Percentiles rank a stretch among this genome's conserved stretches.
These are phyloP conservation scores for Rhododendron griersonianum DNA, from an alignment of 148 eudicot species.

Conservation along the genomic window DNA sequence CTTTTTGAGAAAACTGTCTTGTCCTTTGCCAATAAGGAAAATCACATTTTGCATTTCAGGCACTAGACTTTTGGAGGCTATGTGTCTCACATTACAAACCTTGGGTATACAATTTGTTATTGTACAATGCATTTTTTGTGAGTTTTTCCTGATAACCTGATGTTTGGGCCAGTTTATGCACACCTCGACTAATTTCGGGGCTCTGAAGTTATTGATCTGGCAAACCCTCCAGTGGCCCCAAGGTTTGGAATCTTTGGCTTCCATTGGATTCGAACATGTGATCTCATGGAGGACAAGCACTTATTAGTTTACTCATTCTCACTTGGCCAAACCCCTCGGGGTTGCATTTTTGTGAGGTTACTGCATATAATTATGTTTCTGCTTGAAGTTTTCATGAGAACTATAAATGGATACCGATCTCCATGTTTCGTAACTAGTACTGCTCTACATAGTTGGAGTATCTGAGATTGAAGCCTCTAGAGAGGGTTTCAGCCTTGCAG, in stretches of 20 bases:
- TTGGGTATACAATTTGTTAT: background rate
- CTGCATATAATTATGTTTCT: background rate
- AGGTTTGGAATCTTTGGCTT: too few relatives aligned
- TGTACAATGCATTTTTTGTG: background rate
- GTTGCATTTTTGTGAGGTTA: background rate
- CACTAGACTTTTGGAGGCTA: background rate
- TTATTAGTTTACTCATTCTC: too few relatives aligned
- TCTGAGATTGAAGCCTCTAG: constrained; percentile 74
- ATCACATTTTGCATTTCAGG: background rate
- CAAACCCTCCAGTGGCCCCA: too few relatives aligned
- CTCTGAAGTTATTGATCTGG: too few relatives aligned
- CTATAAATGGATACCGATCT: constrained; percentile 15
- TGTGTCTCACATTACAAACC: background rate
- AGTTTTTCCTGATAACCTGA: too few relatives aligned
- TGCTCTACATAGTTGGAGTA: constrained; percentile 60
- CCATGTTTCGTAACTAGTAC: constrained; percentile 46
- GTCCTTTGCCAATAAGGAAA: background rate
- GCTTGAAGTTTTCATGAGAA: background rate
- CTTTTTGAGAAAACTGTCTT: background rate
- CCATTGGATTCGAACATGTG: too few relatives aligned
- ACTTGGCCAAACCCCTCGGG: too few relatives aligned
- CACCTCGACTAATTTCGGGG: too few relatives aligned
- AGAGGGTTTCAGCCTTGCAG: constrained; percentile 61
- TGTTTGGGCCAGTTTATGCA: too few relatives aligned
- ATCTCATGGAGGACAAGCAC: too few relatives aligned